phyloP scores from a whole-genome alignment of 768 basidiomycete species.

The Coprinopsis sp. region DNA sequence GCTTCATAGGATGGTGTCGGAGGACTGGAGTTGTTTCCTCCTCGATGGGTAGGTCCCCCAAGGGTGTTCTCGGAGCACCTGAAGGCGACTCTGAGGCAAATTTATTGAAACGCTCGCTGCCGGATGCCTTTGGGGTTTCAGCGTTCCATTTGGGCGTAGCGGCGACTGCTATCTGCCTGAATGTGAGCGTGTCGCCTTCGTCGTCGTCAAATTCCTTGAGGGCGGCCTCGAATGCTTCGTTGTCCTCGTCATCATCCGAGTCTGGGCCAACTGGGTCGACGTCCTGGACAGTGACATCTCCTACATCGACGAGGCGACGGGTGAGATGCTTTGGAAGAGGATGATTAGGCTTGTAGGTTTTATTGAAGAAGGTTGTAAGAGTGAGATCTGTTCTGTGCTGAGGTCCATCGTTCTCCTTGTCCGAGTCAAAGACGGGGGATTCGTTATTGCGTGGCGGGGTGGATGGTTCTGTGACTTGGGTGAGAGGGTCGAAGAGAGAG shows the following conservation, averaged over 20 bases:
- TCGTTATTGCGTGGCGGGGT: slow-evolving; percentile 19
- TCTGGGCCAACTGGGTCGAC: slow-evolving; percentile 26
- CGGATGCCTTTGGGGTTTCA: slow-evolving; percentile 14
- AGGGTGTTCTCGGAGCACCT: slow-evolving; percentile 33
- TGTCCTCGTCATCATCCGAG: slow-evolving; percentile 28
- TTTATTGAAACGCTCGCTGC: too few relatives aligned
- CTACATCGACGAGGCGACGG: slow-evolving; percentile 45
- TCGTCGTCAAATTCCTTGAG: slow-evolving; percentile 25
- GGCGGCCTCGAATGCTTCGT: slow-evolving; percentile 19
- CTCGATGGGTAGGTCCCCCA: slow-evolving; percentile 31
- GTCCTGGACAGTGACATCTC: slow-evolving; percentile 43
- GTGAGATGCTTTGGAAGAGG: slow-evolving; percentile 26
- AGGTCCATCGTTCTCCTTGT: slow-evolving; percentile 42
- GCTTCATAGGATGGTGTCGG: slow-evolving; percentile 28
- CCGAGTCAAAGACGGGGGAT: slow-evolving; percentile 29
- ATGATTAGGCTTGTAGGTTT: slow-evolving; percentile 21
- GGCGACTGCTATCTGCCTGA: slow-evolving; percentile 30
- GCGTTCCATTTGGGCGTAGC: slow-evolving; percentile 31
- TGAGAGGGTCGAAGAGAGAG: slow-evolving; percentile 48
- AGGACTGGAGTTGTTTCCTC: slow-evolving; percentile 31
- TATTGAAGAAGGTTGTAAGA: slow-evolving; percentile 35
- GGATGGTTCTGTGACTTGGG: slow-evolving; percentile 14
- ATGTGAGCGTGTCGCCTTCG: slow-evolving; percentile 34
- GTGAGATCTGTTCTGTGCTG: slow-evolving; percentile 15
- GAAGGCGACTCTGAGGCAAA: slow-evolving; percentile 18